Evolutionary conservation across 306 rosid genomes (phyloP).

Genomic region (Fagus crenata): DNA sequence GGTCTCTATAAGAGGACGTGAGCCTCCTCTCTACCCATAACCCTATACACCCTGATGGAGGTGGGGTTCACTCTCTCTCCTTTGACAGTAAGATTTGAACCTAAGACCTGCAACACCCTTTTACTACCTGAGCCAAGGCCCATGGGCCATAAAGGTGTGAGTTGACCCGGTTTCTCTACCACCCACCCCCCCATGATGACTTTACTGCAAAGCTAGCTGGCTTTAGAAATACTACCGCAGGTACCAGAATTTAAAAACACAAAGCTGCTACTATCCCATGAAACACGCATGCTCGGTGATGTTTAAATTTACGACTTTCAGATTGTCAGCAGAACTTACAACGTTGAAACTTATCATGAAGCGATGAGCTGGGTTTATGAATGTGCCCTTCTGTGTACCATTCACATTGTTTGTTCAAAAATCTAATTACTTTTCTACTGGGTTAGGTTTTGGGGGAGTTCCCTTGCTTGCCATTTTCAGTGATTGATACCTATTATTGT

Average conservation of each 20-base stretch:
- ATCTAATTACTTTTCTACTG: neutral
- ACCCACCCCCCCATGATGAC: neutral
- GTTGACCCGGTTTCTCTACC: neutral
- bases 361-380: neutral
- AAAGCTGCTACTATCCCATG: neutral
- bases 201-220: neutral
- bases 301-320: neutral
- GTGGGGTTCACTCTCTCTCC: neutral
- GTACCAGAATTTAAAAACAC: neutral
- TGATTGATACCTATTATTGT: neutral
- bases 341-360: neutral
- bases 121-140: neutral
- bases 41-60: too few species aligned
- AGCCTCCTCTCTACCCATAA: too few species aligned
- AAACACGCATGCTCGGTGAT: neutral
- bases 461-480: neutral
- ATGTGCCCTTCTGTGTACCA: neutral
- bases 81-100: neutral
- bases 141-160: neutral
- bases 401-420: neutral
- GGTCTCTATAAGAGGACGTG: neutral
- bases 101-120: neutral
- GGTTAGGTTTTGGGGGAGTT: neutral
- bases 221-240: neutral
- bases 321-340: too few species aligned